Conservation (phyloP, 305 asterid species). For the Fraxinus greggii region DNA sequence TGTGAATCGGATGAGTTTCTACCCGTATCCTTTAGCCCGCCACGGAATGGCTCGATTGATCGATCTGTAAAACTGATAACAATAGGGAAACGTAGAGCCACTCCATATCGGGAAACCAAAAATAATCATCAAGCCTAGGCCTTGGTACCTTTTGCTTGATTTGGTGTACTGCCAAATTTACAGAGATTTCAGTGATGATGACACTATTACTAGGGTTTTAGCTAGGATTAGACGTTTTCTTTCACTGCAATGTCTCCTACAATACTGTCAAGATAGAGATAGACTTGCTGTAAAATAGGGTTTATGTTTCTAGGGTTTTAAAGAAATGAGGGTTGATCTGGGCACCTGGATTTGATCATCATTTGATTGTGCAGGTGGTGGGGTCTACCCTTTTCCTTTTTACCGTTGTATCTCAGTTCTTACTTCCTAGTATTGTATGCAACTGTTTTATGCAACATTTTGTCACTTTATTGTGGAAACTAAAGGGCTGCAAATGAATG, state of each 20-base stretch:
- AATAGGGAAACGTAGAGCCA: slow-evolving; percentile 36
- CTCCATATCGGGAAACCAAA: slow-evolving; percentile 16
- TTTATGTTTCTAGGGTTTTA: slow-evolving; percentile 22
- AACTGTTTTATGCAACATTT: not conserved
- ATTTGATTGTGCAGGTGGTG: slow-evolving; percentile 33
- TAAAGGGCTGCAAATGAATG: not conserved
- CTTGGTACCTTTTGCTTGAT: not conserved
- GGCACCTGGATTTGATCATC: slow-evolving; percentile 40
- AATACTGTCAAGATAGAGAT: slow-evolving; percentile 19
- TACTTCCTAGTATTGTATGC: not conserved
- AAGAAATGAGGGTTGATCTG: slow-evolving; percentile 37
- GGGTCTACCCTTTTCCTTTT: slow-evolving; percentile 38
- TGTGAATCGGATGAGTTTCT: slow-evolving; percentile 51
- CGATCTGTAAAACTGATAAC: slow-evolving; percentile 29
- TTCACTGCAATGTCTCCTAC: not conserved
- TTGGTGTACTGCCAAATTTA: slow-evolving; percentile 22
- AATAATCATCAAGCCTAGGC: not conserved
- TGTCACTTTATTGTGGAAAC: not conserved
- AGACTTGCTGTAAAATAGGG: not conserved
- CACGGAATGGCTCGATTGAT: slow-evolving; percentile 59
- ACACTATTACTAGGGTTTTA: not conserved
- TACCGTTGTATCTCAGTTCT: not conserved
- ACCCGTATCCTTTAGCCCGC: slow-evolving; percentile 50
- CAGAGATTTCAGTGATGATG: not conserved
- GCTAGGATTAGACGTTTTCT: not conserved